Evolutionary conservation across 2,329 filamentous ascomycete species (phyloP).

Genomic region (Emergomyces pasteurianus): DNA sequence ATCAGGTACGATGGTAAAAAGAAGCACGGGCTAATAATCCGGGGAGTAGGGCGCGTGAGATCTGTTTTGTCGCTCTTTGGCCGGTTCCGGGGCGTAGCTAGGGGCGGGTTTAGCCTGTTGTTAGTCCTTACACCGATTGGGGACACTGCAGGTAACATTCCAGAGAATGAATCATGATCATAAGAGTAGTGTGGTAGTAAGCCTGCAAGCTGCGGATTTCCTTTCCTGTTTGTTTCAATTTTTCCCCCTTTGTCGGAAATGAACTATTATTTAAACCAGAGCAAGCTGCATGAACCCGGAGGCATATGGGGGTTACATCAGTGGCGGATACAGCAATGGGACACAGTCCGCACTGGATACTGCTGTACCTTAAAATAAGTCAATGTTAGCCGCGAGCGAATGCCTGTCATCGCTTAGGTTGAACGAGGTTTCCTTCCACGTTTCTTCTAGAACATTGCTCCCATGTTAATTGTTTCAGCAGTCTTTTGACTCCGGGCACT

Average conservation of each 20-base stretch:
- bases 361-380: background rate
- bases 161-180: no score
- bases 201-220: no score
- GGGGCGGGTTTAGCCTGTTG: background rate
- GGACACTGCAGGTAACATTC: no score
- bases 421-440: background rate
- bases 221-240: no score
- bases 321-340: background rate
- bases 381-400: background rate
- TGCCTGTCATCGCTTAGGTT: background rate
- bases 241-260: no score
- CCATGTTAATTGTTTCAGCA: background rate
- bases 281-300: no score
- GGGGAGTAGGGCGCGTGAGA: background rate
- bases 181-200: no score
- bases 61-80: background rate
- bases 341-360: no score
- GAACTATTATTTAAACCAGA: no score
- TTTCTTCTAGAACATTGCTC: background rate
- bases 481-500: background rate
- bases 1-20: no score
- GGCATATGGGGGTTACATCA: background rate
- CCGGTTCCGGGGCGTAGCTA: background rate
- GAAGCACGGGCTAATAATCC: background rate
- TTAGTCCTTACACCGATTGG: background rate